Evolutionary conservation across 768 basidiomycete species (phyloP).

Genomic region (Neoboletus magnificus): DNA sequence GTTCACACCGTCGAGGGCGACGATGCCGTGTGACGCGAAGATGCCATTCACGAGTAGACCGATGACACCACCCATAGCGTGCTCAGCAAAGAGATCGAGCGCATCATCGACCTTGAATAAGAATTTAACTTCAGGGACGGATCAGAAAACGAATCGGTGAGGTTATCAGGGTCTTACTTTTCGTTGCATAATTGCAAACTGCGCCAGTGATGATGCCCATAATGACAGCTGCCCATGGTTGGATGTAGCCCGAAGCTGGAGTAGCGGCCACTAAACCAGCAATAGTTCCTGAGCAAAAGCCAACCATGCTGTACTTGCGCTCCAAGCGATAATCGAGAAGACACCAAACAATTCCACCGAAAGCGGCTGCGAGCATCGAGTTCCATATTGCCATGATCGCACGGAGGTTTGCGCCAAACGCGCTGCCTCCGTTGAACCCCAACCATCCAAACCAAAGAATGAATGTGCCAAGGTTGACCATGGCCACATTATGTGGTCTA

Average conservation of each 20-base stretch:
- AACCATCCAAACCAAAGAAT: slow-evolving; percentile 87
- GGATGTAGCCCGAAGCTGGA: slow-evolving; percentile 80
- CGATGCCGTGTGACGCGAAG: slow-evolving; percentile 65
- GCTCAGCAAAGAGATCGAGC: slow-evolving; percentile 89
- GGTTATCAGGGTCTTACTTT: slow-evolving; percentile 44
- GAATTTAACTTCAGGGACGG: slow-evolving; percentile 53
- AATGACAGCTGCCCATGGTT: slow-evolving; percentile 72
- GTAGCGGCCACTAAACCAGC: slow-evolving; percentile 88
- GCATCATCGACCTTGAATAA: slow-evolving; percentile 78
- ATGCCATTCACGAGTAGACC: slow-evolving; percentile 72
- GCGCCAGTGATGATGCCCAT: slow-evolving; percentile 71
- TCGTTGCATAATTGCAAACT: slow-evolving; percentile 81
- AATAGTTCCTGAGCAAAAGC: slow-evolving; percentile 86
- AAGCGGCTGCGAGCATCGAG: slow-evolving; percentile 81
- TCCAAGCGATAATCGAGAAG: slow-evolving; percentile 76
- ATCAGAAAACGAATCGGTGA: slow-evolving; percentile 8
- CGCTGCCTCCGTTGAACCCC: slow-evolving; percentile 90
- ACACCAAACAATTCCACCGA: slow-evolving; percentile 83
- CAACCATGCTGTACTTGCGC: slow-evolving; percentile 84
- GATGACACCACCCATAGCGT: slow-evolving; percentile 80
- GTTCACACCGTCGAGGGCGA: slow-evolving; percentile 66
- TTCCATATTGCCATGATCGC: slow-evolving; percentile 86
- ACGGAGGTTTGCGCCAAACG: slow-evolving; percentile 84
- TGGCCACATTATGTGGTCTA: slow-evolving; percentile 83
- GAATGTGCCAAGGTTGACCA: slow-evolving; percentile 80